Conservation (phyloP, 1,139 yeast species). For the Ogataea hybrid region DNA sequence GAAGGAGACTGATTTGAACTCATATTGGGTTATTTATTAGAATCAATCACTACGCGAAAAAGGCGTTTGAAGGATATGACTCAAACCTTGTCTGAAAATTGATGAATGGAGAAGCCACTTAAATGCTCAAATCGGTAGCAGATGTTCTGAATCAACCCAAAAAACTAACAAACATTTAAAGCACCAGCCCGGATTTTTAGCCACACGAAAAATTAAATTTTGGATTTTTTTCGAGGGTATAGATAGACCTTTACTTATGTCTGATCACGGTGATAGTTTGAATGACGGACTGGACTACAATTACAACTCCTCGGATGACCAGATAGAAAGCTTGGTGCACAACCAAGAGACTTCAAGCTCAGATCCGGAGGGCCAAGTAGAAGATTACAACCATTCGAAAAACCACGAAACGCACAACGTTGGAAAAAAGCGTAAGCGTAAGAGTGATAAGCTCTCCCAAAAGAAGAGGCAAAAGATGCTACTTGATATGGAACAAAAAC, state of each 20-base stretch:
- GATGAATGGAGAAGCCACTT: too few species aligned
- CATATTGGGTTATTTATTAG: too few species aligned
- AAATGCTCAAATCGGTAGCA: too few species aligned
- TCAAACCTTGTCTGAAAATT: too few species aligned
- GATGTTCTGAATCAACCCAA: too few species aligned
- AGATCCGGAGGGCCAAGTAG: conserved; percentile 17
- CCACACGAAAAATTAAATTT: too few species aligned
- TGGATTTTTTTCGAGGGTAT: too few species aligned
- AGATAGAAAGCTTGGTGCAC: conserved; percentile 19
- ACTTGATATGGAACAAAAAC: conserved; percentile 51
- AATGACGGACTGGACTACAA: conserved; percentile 60
- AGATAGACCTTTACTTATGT: background rate
- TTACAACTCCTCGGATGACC: conserved; percentile 31
- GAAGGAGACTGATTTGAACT: too few species aligned
- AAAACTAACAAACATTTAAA: too few species aligned
- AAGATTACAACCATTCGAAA: conserved; percentile 13
- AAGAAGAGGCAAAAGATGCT: conserved; percentile 63
- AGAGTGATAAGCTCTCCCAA: conserved; percentile 40
- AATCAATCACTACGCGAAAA: too few species aligned
- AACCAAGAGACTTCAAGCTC: background rate
- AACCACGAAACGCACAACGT: conserved; percentile 2
- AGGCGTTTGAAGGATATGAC: too few species aligned
- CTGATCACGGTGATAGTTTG: conserved; percentile 51
- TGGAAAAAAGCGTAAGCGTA: conserved; percentile 30
- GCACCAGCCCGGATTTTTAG: too few species aligned